phyloP scores from a whole-genome alignment of 2,329 filamentous ascomycete genomes.

The Xylaria polymorpha region DNA sequence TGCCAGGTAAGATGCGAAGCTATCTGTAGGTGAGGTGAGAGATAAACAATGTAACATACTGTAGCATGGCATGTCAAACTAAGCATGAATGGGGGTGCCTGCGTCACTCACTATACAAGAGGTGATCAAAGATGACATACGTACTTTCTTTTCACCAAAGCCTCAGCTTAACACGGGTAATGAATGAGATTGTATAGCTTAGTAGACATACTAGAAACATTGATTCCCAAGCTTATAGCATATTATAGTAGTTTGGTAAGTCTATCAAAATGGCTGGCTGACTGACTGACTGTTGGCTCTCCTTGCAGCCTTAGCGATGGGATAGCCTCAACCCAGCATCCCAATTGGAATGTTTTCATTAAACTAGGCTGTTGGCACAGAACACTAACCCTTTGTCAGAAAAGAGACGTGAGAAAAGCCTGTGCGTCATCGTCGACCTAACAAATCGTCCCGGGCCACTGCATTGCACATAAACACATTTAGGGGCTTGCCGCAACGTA shows the following conservation, averaged over 20 bases:
- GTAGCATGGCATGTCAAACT: neutral
- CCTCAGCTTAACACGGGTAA: neutral
- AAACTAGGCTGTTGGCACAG: neutral
- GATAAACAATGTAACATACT: slow-evolving; percentile 13
- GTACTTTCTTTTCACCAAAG: neutral
- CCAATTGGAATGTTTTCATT: neutral
- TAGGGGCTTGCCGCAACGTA: neutral
- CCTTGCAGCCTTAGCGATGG: neutral
- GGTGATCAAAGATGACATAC: neutral
- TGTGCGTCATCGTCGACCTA: neutral
- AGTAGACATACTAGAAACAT: neutral
- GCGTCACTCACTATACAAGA: neutral
- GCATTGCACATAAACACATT: slow-evolving; percentile 1
- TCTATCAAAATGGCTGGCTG: neutral
- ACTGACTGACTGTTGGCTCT: slow-evolving; percentile 5
- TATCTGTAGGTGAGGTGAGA: neutral
- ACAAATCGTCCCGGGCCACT: neutral
- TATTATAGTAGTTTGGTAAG: neutral
- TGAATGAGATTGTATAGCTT: neutral
- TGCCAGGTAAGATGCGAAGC: neutral
- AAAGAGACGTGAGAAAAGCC: neutral
- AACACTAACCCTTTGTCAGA: neutral
- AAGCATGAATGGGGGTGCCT: slow-evolving; percentile 6
- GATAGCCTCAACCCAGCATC: neutral
- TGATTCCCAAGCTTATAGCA: neutral